Evolutionary conservation across 768 basidiomycete genomes (phyloP), one percentile per base, ranked within the genome.

Genomic region (Obba rivulosa): DNA sequence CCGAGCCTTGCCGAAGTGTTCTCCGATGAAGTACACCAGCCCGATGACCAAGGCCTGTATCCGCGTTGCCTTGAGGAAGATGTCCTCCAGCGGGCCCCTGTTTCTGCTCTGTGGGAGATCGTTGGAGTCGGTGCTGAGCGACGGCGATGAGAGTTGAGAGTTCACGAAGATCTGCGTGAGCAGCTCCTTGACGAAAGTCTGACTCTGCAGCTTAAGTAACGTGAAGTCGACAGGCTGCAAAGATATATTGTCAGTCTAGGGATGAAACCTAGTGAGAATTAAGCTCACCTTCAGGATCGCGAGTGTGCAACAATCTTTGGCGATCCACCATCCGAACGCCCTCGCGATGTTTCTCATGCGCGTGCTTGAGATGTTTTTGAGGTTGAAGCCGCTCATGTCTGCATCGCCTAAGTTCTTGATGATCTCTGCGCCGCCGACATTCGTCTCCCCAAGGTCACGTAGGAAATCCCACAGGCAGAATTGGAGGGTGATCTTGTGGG

Each of bases 401-500:
- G 77, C 71, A n/a, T 76, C 71, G 39, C 66, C 62, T 25, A 70
- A 45, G 50, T 75, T 80, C 62, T 87, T 88, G 58, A 89, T 73
- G 34, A 91, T 69, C 60, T 85, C 87, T 0, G 77, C 77, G 7
- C 92, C 91, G 2, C 92, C 91, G 31, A 93, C 88, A 24, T 69
- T 77, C 9, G 73, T 77, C 66, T 96, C 92, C 11, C 92, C 95
- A 38, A 98, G 71, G 51, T 90, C 90, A 8, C 95, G 85, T 23
- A 98, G 68, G 62, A 98, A 94, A 63, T 99, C 96, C 96, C 96
- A 99, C 5, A 98, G 69, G 57, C 84, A 90, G 64, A 90, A 98
- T 60, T 97, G 96, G 18, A 97, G 71, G 2, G 96, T 97, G 57
- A 97, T 86, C 59, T 81, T 89, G 72, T 92, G 84, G 4, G 86